Evolutionary conservation across 2,329 filamentous ascomycete genomes (phyloP).

Genomic region (Beauveria varroae): DNA sequence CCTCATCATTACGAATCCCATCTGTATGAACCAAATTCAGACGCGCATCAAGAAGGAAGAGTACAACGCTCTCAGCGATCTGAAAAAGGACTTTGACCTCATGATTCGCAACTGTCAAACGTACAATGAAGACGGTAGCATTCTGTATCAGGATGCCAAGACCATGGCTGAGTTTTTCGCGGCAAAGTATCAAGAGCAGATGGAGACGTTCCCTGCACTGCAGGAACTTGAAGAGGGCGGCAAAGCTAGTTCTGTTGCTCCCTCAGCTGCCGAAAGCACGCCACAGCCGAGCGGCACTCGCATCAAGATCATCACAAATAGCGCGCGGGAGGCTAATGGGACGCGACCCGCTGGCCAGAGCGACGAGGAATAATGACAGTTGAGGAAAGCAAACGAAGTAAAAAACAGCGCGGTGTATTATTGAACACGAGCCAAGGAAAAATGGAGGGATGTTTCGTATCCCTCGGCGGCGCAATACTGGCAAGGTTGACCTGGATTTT

Average conservation of each 20-base stretch:
- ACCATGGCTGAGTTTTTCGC: constrained; percentile 69
- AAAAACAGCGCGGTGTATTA: constrained; percentile 7
- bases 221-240: constrained; percentile 45
- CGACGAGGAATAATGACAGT: constrained; percentile 40
- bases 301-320: constrained; percentile 59
- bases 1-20: constrained; percentile 81
- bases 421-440: constrained; percentile 9
- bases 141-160: constrained; percentile 87
- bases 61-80: constrained; percentile 72
- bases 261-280: constrained; percentile 54
- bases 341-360: constrained; percentile 37
- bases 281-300: constrained; percentile 56
- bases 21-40: constrained; percentile 92
- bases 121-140: constrained; percentile 93
- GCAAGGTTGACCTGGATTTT: constrained; percentile 9
- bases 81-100: constrained; percentile 74
- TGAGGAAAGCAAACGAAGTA: constrained; percentile 11
- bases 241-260: constrained; percentile 33
- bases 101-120: constrained; percentile 88
- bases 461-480: constrained; percentile 11
- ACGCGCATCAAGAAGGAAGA: constrained; percentile 95
- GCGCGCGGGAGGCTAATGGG: constrained; percentile 31
- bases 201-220: constrained; percentile 48
- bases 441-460: constrained; percentile 3
- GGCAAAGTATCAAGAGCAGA: constrained; percentile 43